Percentiles rank a stretch among this genome's conserved stretches.
Evolutionary conservation across 2,329 filamentous ascomycete species (phyloP).

Genomic region (Colletotrichum gigasporum): DNA sequence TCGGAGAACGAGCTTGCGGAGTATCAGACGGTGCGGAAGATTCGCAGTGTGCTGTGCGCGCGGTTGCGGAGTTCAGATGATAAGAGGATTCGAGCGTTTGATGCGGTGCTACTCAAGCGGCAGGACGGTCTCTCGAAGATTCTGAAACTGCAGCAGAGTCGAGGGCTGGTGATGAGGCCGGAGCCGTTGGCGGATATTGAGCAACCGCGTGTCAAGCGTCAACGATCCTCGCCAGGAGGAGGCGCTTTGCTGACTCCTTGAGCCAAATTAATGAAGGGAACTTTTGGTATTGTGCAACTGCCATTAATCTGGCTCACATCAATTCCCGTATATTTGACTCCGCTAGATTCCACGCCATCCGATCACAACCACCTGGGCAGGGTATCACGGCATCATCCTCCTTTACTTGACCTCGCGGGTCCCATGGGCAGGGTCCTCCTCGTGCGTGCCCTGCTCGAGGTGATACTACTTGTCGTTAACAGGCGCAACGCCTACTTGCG

Average conservation of each 20-base stretch:
- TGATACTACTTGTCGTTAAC: background rate
- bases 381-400: too few species aligned
- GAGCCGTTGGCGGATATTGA: background rate
- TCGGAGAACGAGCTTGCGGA: background rate
- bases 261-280: too few species aligned
- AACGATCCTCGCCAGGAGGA: background rate
- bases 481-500: too few species aligned
- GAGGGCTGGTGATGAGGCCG: background rate
- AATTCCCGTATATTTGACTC: too few species aligned
- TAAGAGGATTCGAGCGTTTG: background rate
- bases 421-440: background rate
- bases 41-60: background rate
- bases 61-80: background rate
- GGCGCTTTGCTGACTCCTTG: too few species aligned
- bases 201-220: background rate
- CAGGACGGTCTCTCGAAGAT: background rate
- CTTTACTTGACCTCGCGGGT: too few species aligned
- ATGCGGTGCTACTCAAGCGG: background rate
- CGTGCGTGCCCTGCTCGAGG: background rate
- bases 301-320: too few species aligned
- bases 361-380: too few species aligned
- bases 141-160: background rate
- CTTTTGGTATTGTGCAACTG: too few species aligned
- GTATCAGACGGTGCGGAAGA: conserved; percentile 1
- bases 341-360: too few species aligned